These are phyloP conservation scores for Plenodomus lindquistii DNA, from an alignment of 2,329 filamentous ascomycete genomes.

Conservation along the genomic window DNA sequence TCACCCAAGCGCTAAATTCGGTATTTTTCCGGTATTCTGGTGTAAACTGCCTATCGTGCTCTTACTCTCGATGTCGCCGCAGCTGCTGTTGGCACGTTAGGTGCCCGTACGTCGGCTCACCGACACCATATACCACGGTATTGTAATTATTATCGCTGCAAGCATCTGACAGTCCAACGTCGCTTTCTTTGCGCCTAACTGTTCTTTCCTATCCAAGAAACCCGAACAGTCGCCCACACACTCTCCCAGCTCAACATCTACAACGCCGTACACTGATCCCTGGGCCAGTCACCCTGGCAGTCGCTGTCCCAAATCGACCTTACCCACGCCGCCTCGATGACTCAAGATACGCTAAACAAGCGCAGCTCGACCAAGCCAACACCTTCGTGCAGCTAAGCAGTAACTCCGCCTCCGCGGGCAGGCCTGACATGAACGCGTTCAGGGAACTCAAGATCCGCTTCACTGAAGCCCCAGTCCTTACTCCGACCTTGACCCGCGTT, in stretches of 20 bases:
- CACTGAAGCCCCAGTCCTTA: too few species aligned
- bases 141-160: slow-evolving; percentile 21
- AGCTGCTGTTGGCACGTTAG: slow-evolving; percentile 30
- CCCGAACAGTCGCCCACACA: slow-evolving; percentile 23
- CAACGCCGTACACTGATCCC: slow-evolving; percentile 10
- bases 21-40: slow-evolving; percentile 51
- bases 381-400: slow-evolving; percentile 76
- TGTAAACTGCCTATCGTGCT: slow-evolving; percentile 33
- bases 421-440: too few species aligned
- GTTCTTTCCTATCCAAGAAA: slow-evolving; percentile 37
- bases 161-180: slow-evolving; percentile 40
- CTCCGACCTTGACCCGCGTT: too few species aligned
- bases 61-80: slow-evolving; percentile 12
- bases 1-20: slow-evolving; percentile 47
- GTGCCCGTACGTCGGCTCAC: slow-evolving; percentile 36
- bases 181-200: slow-evolving; percentile 41
- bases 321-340: slow-evolving; percentile 14
- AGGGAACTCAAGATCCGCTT: too few species aligned
- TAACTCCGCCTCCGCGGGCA: too few species aligned
- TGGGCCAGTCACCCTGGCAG: slow-evolving; percentile 19
- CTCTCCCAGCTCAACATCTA: slow-evolving; percentile 7
- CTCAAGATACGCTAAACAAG: slow-evolving; percentile 46
- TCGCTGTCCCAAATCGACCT: slow-evolving; percentile 23
- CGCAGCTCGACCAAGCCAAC: slow-evolving; percentile 53
- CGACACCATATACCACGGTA: too few species aligned